phyloP scores from a whole-genome alignment of 805 yeast genomes.

The Starmerella lactis-condensi region DNA sequence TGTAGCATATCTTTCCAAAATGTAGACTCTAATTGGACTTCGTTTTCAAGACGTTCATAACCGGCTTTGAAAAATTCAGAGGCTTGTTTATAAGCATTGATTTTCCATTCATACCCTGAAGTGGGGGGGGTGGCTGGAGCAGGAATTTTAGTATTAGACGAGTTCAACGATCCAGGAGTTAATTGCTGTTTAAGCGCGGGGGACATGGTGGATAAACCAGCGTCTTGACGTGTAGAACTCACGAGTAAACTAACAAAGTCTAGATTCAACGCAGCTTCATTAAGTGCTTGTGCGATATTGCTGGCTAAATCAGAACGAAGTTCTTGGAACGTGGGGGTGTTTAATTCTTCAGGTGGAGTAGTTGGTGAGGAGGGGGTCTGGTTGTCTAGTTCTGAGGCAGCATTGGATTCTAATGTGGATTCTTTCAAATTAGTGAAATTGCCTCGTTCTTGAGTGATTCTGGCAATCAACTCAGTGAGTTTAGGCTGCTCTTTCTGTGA shows the following conservation, averaged over 20 bases:
- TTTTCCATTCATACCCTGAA: constrained; percentile 57
- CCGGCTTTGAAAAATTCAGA: constrained; percentile 34
- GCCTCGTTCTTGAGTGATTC: constrained; percentile 41
- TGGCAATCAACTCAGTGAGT: constrained; percentile 31
- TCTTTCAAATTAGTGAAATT: constrained; percentile 44
- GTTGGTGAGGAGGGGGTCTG: neutral
- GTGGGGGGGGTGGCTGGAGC: constrained; percentile 9
- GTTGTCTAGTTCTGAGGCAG: constrained; percentile 12
- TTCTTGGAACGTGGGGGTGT: constrained; percentile 14
- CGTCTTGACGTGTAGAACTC: constrained; percentile 65
- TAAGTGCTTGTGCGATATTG: constrained; percentile 40
- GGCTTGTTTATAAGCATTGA: constrained; percentile 44
- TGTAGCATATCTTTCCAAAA: constrained; percentile 44
- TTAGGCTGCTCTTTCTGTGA: constrained; percentile 4
- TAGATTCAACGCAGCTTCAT: constrained; percentile 72
- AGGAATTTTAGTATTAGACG: constrained; percentile 17
- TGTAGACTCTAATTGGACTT: constrained; percentile 39
- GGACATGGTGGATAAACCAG: constrained; percentile 68
- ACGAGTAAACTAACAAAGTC: constrained; percentile 74
- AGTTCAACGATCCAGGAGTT: constrained; percentile 19
- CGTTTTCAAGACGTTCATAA: constrained; percentile 33
- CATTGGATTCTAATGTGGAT: constrained; percentile 32
- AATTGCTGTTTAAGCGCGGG: constrained; percentile 16
- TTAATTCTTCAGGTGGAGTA: neutral
- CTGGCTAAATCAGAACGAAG: constrained; percentile 16